Evolutionary conservation across 768 basidiomycete species (phyloP), one percentile per base, ranked within the genome.

Genomic region (Omphalotus guepiniiformis): DNA sequence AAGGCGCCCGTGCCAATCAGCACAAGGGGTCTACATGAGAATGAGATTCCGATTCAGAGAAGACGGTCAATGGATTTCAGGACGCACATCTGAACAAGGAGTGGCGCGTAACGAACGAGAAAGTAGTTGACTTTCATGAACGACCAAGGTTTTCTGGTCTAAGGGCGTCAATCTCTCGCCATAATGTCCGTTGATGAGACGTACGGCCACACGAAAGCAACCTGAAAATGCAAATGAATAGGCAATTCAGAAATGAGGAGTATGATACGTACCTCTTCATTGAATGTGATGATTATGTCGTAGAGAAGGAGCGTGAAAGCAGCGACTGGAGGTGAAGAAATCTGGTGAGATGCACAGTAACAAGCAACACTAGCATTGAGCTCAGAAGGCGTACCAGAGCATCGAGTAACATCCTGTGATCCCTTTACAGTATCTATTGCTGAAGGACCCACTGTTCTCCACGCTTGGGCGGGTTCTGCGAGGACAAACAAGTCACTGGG

Each of bases 1-100:
- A 53, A 3, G 69, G 63, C 9, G 41, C 29, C 41, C 8, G 41
- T 5, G 4, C 41, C 41, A 5, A 42, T 27, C 11, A 42, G 26
- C 15, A 42, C 21, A 30, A 42, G 41, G 11, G 41, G 41, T 6
- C 41, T 42, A 21, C 8, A 22, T 21, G 8, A 25, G 6, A 22
- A 5, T 5, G 9, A 23, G 9, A 32, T 32, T 26, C 11, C 9
- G 23, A 23, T 39, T 11, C 4, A 40, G 5, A 15, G 6, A 6
- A 29, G 6, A 16, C 6, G 15, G 11, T 12, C 4, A 22, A 12
- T 6, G 19, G 18, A 46, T 19, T 6, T 28, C 23, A 29, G 23
- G 21, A 40, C 30, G 28, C 27, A 42, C 41, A 49, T 49, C 30
- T 49, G 48, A 22, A 43, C 15, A 22, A 34, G 40, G 7, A 49